These are phyloP conservation scores for Maudiozyma humilis DNA, from an alignment of 1,139 yeast species.

Conservation along the genomic window DNA sequence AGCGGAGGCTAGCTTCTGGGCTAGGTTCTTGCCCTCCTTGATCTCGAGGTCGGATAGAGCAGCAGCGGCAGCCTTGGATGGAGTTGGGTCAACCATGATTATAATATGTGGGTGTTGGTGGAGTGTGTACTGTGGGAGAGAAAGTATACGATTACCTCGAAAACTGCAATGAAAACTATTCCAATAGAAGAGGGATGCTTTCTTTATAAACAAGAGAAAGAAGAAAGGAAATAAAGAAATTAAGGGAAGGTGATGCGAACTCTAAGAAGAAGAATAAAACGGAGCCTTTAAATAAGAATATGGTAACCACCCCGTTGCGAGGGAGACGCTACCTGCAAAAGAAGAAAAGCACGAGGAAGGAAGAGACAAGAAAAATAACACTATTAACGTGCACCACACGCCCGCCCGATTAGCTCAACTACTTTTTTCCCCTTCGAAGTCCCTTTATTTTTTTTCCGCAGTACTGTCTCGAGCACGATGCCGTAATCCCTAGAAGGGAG, in stretches of 20 bases:
- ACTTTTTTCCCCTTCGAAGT: background rate
- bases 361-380: background rate
- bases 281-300: constrained; percentile 1
- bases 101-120: background rate
- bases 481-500: background rate
- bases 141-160: background rate
- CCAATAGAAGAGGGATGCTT: constrained; percentile 2
- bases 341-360: background rate
- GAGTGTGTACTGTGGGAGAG: background rate
- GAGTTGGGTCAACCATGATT: constrained; percentile 35
- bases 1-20: constrained; percentile 5
- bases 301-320: background rate
- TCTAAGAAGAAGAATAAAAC: background rate
- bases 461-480: background rate
- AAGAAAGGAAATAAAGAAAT: background rate
- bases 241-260: background rate
- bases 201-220: background rate
- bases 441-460: background rate
- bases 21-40: constrained; percentile 25
- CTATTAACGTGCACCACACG: too few relatives aligned
- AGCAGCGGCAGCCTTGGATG: constrained; percentile 39
- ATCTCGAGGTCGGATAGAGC: constrained; percentile 36
- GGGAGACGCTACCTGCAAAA: background rate
- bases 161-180: constrained; percentile 1
- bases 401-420: background rate